Base-by-base conservation (phyloP, 2,329 filamentous ascomycete genomes). In the Scedosporium minutisporum region DNA sequence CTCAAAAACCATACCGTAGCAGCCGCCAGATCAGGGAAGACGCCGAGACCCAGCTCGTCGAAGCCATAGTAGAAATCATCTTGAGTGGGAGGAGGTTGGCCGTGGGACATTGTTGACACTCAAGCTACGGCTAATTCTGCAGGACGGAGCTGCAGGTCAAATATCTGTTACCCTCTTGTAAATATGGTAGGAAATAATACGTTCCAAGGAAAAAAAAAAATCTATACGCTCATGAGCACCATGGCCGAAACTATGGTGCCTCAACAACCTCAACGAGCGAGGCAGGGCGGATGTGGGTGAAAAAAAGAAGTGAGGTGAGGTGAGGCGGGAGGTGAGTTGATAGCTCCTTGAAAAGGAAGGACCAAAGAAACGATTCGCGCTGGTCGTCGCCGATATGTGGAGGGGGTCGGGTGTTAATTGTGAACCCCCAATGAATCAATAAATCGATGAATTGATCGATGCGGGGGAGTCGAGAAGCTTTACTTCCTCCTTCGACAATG, bases 91-190 rank as follows among this genome's bases (percentile, higher is more conserved):
- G 71, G 71, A 55, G 72, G 71, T 66, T 70, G 72, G 64, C 71
- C 67, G 67, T 73, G 70, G 66, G 73, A 72, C 73, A 75, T 75
- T 67, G 66, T 70, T 66, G 67, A 57, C 59, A 57, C 16, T 48
- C n/a, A 48, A 48, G 44, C n/a, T n/a, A 18, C 16, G 44, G 18
- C 44, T 48, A 18, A 14, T n/a, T n/a, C n/a, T 21, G 18, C 23
- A n/a, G 51, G 51, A 27, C 12, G 51, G 51, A 57, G 51, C 23
- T 23, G 51, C 12, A 16, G 51, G 21, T n/a, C 25, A 23, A 12
- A 16, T 29, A 16, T 27, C 51, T 27, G 51, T 27, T 57, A 18
- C 44, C 44, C 44, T 48, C 18, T 48, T 48, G n/a, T 48, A 48
- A 48, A 55, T 29, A 23, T n/a, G 21, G 21, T 16, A 5, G 9